These are phyloP conservation scores for Yarrowia bubula DNA, from an alignment of 805 yeast genomes.

Conservation along the genomic window DNA sequence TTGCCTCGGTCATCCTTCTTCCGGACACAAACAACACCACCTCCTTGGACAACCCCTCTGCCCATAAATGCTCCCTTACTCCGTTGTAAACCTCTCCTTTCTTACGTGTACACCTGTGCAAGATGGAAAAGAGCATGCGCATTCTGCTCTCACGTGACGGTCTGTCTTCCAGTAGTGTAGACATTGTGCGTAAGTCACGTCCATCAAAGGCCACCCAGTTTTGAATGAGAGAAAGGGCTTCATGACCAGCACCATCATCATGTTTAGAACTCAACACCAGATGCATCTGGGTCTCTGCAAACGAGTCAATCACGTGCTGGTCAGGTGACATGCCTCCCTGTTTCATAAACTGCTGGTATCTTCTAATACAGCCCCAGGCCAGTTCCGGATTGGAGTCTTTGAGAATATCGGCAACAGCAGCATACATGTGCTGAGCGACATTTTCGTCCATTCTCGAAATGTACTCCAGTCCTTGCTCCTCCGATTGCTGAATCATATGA, in stretches of 20 bases:
- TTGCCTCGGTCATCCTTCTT: too few species aligned
- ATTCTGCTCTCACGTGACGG: neutral
- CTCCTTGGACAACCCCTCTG: too few species aligned
- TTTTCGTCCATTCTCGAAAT: neutral
- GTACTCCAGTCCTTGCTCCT: neutral
- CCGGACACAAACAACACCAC: too few species aligned
- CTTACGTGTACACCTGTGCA: too few species aligned
- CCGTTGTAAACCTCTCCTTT: too few species aligned
- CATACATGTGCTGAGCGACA: conserved; percentile 8
- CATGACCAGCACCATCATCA: neutral
- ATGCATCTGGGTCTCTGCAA: conserved; percentile 6
- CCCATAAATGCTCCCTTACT: too few species aligned
- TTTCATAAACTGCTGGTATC: neutral
- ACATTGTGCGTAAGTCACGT: neutral
- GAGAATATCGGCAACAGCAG: neutral
- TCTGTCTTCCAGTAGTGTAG: neutral
- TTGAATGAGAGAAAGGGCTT: neutral
- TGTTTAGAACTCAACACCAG: neutral
- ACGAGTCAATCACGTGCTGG: neutral
- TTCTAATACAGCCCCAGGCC: neutral
- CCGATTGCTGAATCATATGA: conserved; percentile 1
- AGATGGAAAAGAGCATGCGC: neutral
- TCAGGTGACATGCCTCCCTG: neutral
- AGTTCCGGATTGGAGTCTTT: neutral
- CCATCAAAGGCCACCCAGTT: conserved; percentile 18